phyloP scores from a whole-genome alignment of 768 basidiomycete species.

The Boletus speciosus region DNA sequence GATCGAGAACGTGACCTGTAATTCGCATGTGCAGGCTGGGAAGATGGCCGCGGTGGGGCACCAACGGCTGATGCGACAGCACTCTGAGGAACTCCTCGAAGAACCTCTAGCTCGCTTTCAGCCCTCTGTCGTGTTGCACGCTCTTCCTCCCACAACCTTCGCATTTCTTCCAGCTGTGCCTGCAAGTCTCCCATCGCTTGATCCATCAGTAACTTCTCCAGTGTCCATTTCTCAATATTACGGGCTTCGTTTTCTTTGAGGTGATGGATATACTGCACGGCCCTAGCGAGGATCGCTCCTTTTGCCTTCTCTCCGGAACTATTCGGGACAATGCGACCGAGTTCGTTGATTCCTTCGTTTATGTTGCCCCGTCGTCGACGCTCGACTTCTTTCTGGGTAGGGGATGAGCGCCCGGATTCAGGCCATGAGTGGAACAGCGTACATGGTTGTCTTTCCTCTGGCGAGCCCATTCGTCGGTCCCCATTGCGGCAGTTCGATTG shows the following conservation, averaged over 20 bases:
- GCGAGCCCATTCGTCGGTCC: conserved; percentile 74
- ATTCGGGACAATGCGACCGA: conserved; percentile 84
- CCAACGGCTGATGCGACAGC: neutral
- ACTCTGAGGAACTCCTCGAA: conserved; percentile 38
- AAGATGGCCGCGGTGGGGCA: conserved; percentile 15
- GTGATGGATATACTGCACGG: conserved; percentile 89
- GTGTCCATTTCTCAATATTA: conserved; percentile 91
- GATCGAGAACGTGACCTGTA: conserved; percentile 28
- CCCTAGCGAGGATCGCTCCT: conserved; percentile 81
- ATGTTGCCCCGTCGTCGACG: conserved; percentile 92
- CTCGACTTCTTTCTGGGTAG: conserved; percentile 91
- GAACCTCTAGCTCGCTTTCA: conserved; percentile 61
- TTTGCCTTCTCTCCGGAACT: conserved; percentile 87
- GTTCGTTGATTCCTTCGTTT: conserved; percentile 93
- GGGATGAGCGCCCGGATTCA: neutral
- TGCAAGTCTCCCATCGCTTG: conserved; percentile 88
- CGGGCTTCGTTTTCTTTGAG: conserved; percentile 87
- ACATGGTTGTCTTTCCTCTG: conserved; percentile 84
- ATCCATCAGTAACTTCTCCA: conserved; percentile 90
- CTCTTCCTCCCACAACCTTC: conserved; percentile 80
- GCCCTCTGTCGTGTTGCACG: conserved; percentile 53
- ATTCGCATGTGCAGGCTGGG: conserved; percentile 10
- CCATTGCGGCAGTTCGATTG: conserved; percentile 58
- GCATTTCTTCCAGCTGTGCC: conserved; percentile 77
- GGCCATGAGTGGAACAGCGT: conserved; percentile 23